A percentile compares a stretch with the other conserved stretches of the same genome.
Evolutionary conservation across 2,329 filamentous ascomycete species (phyloP).

Genomic region (Paecilomyces niveus): DNA sequence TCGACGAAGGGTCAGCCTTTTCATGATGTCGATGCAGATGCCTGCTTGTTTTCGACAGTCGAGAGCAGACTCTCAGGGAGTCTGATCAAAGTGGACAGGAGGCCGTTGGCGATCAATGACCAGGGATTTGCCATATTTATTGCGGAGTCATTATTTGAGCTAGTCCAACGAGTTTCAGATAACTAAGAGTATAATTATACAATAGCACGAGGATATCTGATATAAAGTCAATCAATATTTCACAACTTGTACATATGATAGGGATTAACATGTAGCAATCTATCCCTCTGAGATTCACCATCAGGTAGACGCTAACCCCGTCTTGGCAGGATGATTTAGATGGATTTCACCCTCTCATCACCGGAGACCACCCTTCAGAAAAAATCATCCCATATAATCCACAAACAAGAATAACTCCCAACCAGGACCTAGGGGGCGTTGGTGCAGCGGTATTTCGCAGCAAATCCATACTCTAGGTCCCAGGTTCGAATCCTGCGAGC

Average conservation of each 20-base stretch:
- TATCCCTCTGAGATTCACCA: too few relatives aligned
- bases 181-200: neutral
- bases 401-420: too few relatives aligned
- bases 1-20: constrained; percentile 49
- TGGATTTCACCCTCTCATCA: too few relatives aligned
- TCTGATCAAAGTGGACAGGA: constrained; percentile 44
- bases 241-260: neutral
- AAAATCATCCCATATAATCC: too few relatives aligned
- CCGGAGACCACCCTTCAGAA: too few relatives aligned
- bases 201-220: neutral
- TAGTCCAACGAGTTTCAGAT: constrained; percentile 6
- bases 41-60: constrained; percentile 42
- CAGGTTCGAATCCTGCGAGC: too few relatives aligned
- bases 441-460: too few relatives aligned
- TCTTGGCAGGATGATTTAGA: too few relatives aligned
- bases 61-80: constrained; percentile 42
- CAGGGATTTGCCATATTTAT: constrained; percentile 18
- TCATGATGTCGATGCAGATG: constrained; percentile 43
- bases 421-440: too few relatives aligned
- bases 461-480: neutral
- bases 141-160: constrained; percentile 15
- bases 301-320: too few relatives aligned
- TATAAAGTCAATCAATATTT: neutral
- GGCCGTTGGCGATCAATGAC: constrained; percentile 30
- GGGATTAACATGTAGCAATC: too few relatives aligned